A percentile compares a stretch with the other conserved stretches of the same genome.
Conservation (phyloP, 306 rosid genomes). For the Cicer chorassanicum region DNA sequence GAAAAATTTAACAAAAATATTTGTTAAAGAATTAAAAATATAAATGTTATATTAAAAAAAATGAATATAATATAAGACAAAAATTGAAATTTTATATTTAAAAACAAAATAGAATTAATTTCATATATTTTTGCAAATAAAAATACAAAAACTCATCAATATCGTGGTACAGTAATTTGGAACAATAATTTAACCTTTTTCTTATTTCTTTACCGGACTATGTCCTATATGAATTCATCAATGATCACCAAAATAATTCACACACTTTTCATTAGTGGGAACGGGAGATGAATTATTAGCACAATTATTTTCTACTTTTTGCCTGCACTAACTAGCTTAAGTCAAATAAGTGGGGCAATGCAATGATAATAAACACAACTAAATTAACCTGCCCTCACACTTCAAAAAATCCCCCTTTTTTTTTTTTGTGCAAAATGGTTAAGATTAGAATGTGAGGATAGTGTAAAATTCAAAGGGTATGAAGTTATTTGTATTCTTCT, state of each 20-base stretch:
- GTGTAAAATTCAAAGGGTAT: not conserved
- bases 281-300: conserved; percentile 44
- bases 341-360: conserved; percentile 36
- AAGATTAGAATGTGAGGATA: not conserved
- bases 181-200: conserved; percentile 43
- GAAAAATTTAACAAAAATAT: too few relatives aligned
- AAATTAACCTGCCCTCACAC: conserved; percentile 7
- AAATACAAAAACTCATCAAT: not conserved
- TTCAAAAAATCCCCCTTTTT: not conserved
- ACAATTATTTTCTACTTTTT: conserved; percentile 44
- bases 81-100: too few relatives aligned
- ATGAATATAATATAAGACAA: too few relatives aligned
- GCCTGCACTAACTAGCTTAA: conserved; percentile 31
- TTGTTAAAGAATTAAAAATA: too few relatives aligned
- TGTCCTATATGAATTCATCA: conserved; percentile 26
- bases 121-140: too few relatives aligned
- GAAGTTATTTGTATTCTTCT: too few relatives aligned
- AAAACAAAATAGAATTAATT: too few relatives aligned
- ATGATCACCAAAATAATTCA: conserved; percentile 43
- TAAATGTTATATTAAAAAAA: too few relatives aligned
- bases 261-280: conserved; percentile 46
- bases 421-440: not conserved
- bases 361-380: conserved; percentile 1
- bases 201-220: conserved; percentile 20
- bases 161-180: conserved; percentile 16